Base-by-base conservation (phyloP, 73 alveolate species). In the Paramecium primaurelia region DNA sequence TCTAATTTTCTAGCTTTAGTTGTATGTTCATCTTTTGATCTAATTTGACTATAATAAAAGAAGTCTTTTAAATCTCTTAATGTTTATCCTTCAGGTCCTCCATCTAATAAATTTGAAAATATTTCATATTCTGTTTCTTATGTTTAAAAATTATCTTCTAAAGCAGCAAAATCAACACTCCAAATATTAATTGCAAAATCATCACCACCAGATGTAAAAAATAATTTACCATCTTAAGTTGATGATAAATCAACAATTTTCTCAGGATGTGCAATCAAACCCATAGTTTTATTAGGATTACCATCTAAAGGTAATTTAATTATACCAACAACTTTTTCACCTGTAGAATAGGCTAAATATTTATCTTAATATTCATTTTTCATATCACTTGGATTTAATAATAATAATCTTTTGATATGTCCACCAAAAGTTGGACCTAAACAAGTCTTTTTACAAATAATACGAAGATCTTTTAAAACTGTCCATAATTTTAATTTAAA, bases 371-470 rank as follows among this genome's bases (percentile, higher is more conserved):
- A 88, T 18, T 88, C 94, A 88, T 88, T 88, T 54, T 88, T 71
- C 59, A 83, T 83, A 71, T 88, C 94, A 45, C 96, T 96, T 5
- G 96, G 97, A 64, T 94, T 92, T 30, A 88, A 54, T 22, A 60
- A 94, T 95, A 75, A 93, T 94, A 92, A 97, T 47, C 96, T 97
- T 58, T 89, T 96, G 7, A 98, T 97, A 20, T 98, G 99, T 10
- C 99, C 99, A 36, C 99, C 99, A 92, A 96, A 98, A 30, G 99
- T 96, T 1, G 99, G 99, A 25, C 99, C 99, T 32, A 98, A 95
- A 60, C 99, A 97, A 4, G 99, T 98, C 87, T 96, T 97, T 86
- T 97, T 97, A 75, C 98, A 94, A 42, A 93, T 95, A 77, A 88
- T 92, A 37, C 71, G 45, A 20, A 58, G 49, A 44, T 88, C 94